phyloP scores from a whole-genome alignment of 2,329 filamentous ascomycete species.

The Fusarium continuum region DNA sequence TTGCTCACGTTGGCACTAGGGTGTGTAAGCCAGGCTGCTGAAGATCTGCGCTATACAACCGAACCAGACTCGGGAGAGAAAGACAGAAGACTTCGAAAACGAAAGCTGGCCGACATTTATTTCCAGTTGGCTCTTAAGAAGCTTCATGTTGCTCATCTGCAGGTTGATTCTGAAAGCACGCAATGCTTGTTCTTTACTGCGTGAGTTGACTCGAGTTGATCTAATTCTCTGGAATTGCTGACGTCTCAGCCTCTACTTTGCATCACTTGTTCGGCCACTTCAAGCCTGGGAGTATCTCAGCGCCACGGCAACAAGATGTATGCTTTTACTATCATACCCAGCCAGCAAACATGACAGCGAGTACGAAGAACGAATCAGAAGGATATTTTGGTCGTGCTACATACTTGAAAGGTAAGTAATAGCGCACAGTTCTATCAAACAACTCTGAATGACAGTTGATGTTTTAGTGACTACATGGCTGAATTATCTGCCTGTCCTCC shows the following conservation, averaged over 20 bases:
- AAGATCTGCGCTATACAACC: conserved; percentile 38
- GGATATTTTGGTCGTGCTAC: conserved; percentile 65
- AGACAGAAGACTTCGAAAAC: conserved; percentile 45
- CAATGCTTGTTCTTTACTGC: conserved; percentile 62
- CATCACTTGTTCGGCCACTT: conserved; percentile 59
- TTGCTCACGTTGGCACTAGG: conserved; percentile 59
- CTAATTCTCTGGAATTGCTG: fast-evolving
- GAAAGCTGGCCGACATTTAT: conserved; percentile 53
- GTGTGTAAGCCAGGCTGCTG: conserved; percentile 54
- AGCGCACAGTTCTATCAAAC: fast-evolving
- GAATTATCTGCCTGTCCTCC: conserved; percentile 61
- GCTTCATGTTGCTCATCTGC: conserved; percentile 57
- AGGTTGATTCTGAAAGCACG: conserved; percentile 56
- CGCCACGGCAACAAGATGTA: conserved; percentile 59
- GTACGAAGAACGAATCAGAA: conserved; percentile 57
- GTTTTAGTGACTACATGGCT: conserved; percentile 59
- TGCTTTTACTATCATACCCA: conserved; percentile 58
- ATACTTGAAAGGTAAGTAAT: conserved; percentile 58
- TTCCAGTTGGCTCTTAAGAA: conserved; percentile 58
- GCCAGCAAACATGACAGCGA: conserved; percentile 48
- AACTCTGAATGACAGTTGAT: too few species aligned
- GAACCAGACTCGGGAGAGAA: conserved; percentile 40
- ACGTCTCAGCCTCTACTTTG: conserved; percentile 54
- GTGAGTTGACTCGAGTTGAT: conserved; percentile 44
- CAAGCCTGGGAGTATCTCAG: conserved; percentile 63